Evolutionary conservation across 140 eudicot species (phyloP).

Genomic region (Stevia rebaudiana): DNA sequence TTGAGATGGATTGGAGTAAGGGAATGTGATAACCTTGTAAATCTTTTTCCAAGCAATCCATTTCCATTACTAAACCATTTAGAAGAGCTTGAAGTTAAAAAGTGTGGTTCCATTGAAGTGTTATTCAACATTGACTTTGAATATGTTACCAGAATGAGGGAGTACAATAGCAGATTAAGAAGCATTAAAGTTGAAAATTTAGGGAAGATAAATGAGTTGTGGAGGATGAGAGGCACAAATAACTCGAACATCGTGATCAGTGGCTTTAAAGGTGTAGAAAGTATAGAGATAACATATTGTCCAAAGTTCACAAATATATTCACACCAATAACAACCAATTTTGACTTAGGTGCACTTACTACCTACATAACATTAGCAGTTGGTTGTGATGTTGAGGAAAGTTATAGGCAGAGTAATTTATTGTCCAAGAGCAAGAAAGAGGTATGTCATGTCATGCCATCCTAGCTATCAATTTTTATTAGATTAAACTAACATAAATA

Average conservation of each 20-base stretch:
- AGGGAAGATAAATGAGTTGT: neutral
- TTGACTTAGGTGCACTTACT: neutral
- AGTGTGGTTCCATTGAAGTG: slow-evolving; percentile 8
- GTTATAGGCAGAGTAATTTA: no score
- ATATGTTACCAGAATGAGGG: neutral
- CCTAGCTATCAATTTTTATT: neutral
- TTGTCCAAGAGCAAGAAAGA: no score
- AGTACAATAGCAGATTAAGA: slow-evolving; percentile 8
- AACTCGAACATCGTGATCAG: neutral
- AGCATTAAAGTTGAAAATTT: neutral
- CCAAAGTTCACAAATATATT: neutral
- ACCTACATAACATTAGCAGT: no score
- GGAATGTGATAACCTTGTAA: neutral
- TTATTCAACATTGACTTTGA: slow-evolving; percentile 10
- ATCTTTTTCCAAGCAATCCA: slow-evolving; percentile 12
- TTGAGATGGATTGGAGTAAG: neutral
- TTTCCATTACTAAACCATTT: neutral
- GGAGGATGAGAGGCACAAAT: slow-evolving; percentile 14
- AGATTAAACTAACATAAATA: neutral
- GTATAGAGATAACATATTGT: neutral
- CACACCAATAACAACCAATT: slow-evolving; percentile 6
- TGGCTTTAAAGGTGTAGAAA: slow-evolving; percentile 7
- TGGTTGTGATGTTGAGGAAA: no score
- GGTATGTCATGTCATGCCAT: neutral
- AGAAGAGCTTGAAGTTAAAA: neutral